Conservation (phyloP, 495 filamentous ascomycete species). For the Xylaria intraflava region DNA sequence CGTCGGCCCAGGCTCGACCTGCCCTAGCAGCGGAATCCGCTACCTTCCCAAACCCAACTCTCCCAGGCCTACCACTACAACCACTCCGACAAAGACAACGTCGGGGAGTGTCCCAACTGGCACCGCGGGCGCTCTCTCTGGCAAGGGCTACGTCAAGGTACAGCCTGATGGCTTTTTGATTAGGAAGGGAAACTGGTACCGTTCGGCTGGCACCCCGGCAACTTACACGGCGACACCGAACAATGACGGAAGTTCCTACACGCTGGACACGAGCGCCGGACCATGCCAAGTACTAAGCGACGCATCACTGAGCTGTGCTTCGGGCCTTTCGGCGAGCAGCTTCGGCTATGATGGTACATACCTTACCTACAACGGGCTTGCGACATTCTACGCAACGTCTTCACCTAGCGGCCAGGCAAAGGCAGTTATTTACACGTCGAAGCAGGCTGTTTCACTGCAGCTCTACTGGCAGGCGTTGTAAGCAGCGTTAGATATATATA, state of each 20-base stretch:
- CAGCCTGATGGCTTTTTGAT: constrained; percentile 61
- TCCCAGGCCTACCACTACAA: constrained; percentile 8
- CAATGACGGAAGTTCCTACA: constrained; percentile 43
- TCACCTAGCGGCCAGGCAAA: constrained; percentile 48
- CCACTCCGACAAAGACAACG: constrained; percentile 4
- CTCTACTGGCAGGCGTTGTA: constrained; percentile 17
- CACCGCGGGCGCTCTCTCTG: constrained; percentile 25
- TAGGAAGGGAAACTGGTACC: constrained; percentile 61
- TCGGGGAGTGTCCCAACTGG: constrained; percentile 10
- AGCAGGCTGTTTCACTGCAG: constrained; percentile 17
- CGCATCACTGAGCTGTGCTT: constrained; percentile 45
- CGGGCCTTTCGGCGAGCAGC: constrained; percentile 40
- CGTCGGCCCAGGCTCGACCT: constrained; percentile 17
- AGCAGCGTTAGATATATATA: neutral
- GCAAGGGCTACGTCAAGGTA: constrained; percentile 56
- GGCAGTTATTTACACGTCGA: constrained; percentile 27
- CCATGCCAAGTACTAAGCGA: constrained; percentile 43
- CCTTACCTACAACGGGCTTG: constrained; percentile 43
- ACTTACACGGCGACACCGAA: constrained; percentile 50
- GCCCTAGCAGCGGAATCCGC: constrained; percentile 23
- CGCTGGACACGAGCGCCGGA: constrained; percentile 54
- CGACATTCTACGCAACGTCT: constrained; percentile 52
- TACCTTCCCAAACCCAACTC: constrained; percentile 32
- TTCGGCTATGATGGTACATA: constrained; percentile 23
- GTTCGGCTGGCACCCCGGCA: constrained; percentile 58